These are phyloP conservation scores for Arthrobotrys pseudoclavata DNA, from an alignment of 2,329 filamentous ascomycete genomes.

Conservation along the genomic window DNA sequence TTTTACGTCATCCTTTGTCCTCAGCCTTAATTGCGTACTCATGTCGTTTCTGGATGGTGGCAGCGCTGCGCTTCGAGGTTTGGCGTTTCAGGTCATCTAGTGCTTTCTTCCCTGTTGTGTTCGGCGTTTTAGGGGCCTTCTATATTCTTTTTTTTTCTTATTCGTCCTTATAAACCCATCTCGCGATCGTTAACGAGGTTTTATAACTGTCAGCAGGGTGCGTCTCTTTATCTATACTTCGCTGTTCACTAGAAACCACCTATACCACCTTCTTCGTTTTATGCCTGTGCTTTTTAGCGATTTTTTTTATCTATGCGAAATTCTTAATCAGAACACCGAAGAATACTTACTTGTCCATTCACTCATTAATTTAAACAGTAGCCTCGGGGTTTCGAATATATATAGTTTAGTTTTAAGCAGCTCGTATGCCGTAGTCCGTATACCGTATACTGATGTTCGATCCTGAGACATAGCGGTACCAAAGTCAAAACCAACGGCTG, in stretches of 20 bases:
- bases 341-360: background rate
- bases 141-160: background rate
- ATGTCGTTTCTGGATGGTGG: background rate
- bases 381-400: background rate
- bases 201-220: conserved; percentile 9
- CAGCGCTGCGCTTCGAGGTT: conserved; percentile 10
- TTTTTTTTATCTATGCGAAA: background rate
- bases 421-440: conserved; percentile 1
- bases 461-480: background rate
- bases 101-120: background rate
- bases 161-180: background rate
- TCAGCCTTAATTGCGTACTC: conserved; percentile 3
- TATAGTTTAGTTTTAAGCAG: background rate
- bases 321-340: conserved; percentile 1
- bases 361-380: background rate
- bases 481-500: background rate
- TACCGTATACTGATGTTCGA: background rate
- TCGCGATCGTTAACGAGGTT: background rate
- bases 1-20: conserved; percentile 1
- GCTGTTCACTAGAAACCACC: background rate
- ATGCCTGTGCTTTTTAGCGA: conserved; percentile 3
- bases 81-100: conserved; percentile 12
- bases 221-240: conserved; percentile 3
- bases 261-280: background rate
- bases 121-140: conserved; percentile 16